Evolutionary conservation across 2,329 filamentous ascomycete species (phyloP).

Genomic region (Colletotrichum orchidophilum): DNA sequence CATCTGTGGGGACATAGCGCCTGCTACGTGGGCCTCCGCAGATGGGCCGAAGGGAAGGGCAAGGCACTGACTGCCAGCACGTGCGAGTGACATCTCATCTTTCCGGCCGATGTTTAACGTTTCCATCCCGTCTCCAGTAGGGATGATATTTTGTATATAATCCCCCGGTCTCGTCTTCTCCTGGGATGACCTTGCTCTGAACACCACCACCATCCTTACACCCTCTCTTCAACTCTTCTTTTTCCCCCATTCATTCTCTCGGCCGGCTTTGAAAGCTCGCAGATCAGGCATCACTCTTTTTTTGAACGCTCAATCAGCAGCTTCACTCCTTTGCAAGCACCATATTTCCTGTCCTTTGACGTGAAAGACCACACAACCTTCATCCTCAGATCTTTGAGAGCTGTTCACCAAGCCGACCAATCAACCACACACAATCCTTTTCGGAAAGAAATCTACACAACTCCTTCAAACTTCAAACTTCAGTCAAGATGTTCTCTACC

Average conservation of each 20-base stretch:
- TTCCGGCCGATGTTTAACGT: conserved; percentile 7
- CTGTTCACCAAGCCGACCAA: background rate
- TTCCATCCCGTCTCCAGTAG: conserved; percentile 17
- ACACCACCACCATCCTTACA: conserved; percentile 31
- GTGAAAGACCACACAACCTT: background rate
- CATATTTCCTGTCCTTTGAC: conserved; percentile 15
- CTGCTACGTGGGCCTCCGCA: conserved; percentile 25
- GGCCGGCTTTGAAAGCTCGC: conserved; percentile 31
- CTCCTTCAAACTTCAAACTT: conserved; percentile 7
- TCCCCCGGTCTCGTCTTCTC: conserved; percentile 2
- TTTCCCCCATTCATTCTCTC: conserved; percentile 21
- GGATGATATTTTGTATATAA: conserved; percentile 27
- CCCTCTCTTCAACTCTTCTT: conserved; percentile 2
- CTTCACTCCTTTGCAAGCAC: conserved; percentile 33
- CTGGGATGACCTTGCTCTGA: background rate
- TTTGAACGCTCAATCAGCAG: conserved; percentile 16
- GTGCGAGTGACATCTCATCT: conserved; percentile 26
- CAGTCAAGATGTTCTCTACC: conserved; percentile 38
- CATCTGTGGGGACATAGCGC: conserved; percentile 19
- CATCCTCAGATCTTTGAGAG: background rate
- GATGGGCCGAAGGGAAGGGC: conserved; percentile 21
- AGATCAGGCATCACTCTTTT: conserved; percentile 30
- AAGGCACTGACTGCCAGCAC: background rate
- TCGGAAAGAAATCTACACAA: background rate
- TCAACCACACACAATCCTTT: background rate